Base-by-base conservation (phyloP, 108 stramenopile species). In the Aurantiochytrium sp. region DNA sequence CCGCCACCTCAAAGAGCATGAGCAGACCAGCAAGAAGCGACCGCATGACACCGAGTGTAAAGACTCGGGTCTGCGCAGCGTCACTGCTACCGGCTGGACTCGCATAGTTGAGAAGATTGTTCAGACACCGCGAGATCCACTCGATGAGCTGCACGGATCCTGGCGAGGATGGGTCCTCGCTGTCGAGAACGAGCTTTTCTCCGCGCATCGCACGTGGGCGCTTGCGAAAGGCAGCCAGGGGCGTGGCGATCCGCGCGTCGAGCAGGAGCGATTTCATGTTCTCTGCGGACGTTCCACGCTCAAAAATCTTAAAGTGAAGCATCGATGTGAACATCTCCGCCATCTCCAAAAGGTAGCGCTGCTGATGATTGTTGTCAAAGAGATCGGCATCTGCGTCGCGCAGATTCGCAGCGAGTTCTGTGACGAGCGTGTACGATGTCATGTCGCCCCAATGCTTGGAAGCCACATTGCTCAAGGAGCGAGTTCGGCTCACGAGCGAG, bases 181-280 rank as follows among this genome's bases (percentile, higher is more conserved):
- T 83, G 51, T 83, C 49, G n/a, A 83, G 76, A 10, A 83, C 76
- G n/a, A 83, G 76, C 76, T 53, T 83, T 43, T 83, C 76, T 0
- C 76, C 51, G 49, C 76, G 76, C 25, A 12, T 83, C 76, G n/a
- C 51, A 12, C 51, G 45, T 2, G 76, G 49, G 10, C 76, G 45
- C 51, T 53, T 47, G 51, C 76, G 51, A 53, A 83, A 83, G n/a
- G 18, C 51, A 23, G n/a, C 76, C 4, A 45, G 76, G 10, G 23
- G 76, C 8, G 51, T 23, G n/a, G 19, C 12, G 45, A 16, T 23
- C 1, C 28, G 45, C 28, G 76, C 10, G 4, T 69, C 64, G 35
- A 69, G 42, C 10, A 69, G 64, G 21, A 69, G 64, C 35, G 64
- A 69, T 10, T 14, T 42, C 64, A 16, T 69, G 64, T 23, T 69